A percentile compares a stretch with the other conserved stretches of the same genome.
phyloP scores from a whole-genome alignment of 768 basidiomycete genomes.

The Pisolithus orientalis region DNA sequence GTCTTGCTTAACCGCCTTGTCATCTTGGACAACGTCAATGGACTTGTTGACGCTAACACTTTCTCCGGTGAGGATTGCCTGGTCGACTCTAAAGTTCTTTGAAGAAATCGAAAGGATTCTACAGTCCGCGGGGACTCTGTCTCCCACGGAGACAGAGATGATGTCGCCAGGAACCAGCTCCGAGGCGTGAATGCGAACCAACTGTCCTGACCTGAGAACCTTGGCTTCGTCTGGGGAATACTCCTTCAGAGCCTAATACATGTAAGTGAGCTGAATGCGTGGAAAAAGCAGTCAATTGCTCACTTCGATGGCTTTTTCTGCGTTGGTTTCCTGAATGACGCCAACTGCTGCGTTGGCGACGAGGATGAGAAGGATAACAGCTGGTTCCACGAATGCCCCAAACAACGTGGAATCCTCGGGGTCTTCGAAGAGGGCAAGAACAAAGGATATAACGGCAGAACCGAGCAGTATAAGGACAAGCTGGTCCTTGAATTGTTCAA shows the following conservation, averaged over 20 bases:
- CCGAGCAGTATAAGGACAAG: slow-evolving; percentile 94
- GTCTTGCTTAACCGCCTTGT: slow-evolving; percentile 90
- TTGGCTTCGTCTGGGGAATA: slow-evolving; percentile 97
- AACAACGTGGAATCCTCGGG: slow-evolving; percentile 56
- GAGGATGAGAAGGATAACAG: slow-evolving; percentile 92
- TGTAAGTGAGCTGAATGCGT: background rate
- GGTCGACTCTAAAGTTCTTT: slow-evolving; percentile 91
- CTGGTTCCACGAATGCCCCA: slow-evolving; percentile 91
- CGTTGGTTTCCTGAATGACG: slow-evolving; percentile 94
- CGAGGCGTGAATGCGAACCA: slow-evolving; percentile 73
- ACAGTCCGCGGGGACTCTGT: slow-evolving; percentile 94
- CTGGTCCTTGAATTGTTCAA: slow-evolving; percentile 99
- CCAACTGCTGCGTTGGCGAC: slow-evolving; percentile 97
- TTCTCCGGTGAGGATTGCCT: slow-evolving; percentile 96
- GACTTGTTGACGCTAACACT: slow-evolving; percentile 84
- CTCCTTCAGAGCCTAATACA: slow-evolving; percentile 79
- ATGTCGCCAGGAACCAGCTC: slow-evolving; percentile 95
- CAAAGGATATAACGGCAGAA: slow-evolving; percentile 89
- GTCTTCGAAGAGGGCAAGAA: slow-evolving; percentile 85
- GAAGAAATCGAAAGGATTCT: slow-evolving; percentile 84
- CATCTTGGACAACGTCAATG: slow-evolving; percentile 59
- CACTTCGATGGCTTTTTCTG: slow-evolving; percentile 96
- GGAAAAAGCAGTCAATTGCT: slow-evolving; percentile 26
- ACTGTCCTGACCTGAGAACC: slow-evolving; percentile 67
- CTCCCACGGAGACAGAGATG: slow-evolving; percentile 84